Percentiles rank a stretch among this genome's conserved stretches.
phyloP scores from a whole-genome alignment of 164 flowering plant genomes.

The Brasenia schreberi region DNA sequence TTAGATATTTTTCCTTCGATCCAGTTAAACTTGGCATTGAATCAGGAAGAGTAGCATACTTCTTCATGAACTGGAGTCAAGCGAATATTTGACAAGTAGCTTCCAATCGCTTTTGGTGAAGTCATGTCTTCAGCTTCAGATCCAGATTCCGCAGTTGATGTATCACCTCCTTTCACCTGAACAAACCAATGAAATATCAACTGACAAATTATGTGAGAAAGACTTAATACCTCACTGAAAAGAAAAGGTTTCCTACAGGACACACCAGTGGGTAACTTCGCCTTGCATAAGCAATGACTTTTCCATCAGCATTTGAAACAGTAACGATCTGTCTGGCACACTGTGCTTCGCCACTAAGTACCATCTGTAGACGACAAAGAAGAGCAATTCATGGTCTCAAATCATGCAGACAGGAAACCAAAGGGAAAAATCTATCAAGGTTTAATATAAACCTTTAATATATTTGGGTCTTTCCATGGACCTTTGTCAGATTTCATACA shows the following conservation, averaged over 20 bases:
- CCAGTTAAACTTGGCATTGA: too few relatives aligned
- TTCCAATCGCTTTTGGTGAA: conserved; percentile 59
- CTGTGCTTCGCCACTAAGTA: conserved; percentile 49
- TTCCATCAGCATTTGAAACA: conserved; percentile 68
- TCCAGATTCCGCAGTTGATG: conserved; percentile 93
- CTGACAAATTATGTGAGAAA: too few relatives aligned
- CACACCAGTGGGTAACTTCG: conserved; percentile 54
- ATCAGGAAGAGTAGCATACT: conserved; percentile 18
- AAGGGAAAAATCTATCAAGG: not conserved
- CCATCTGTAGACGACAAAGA: conserved; percentile 22
- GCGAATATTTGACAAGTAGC: conserved; percentile 40
- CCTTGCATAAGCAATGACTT: conserved; percentile 73
- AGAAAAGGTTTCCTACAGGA: not conserved
- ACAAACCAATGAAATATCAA: conserved; percentile 3
- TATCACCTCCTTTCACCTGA: conserved; percentile 78
- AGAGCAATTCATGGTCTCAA: not conserved
- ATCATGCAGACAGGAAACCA: not conserved
- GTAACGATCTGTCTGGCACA: conserved; percentile 67
- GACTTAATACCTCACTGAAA: too few relatives aligned
- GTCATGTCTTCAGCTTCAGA: conserved; percentile 91
- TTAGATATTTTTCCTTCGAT: too few relatives aligned
- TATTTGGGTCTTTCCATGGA: conserved; percentile 31
- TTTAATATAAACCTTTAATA: conserved; percentile 18
- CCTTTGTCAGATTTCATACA: conserved; percentile 33
- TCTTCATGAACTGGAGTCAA: conserved; percentile 93